Base-by-base conservation (phyloP, 2,329 filamentous ascomycete genomes). In the Nigrograna mackinnonii region DNA sequence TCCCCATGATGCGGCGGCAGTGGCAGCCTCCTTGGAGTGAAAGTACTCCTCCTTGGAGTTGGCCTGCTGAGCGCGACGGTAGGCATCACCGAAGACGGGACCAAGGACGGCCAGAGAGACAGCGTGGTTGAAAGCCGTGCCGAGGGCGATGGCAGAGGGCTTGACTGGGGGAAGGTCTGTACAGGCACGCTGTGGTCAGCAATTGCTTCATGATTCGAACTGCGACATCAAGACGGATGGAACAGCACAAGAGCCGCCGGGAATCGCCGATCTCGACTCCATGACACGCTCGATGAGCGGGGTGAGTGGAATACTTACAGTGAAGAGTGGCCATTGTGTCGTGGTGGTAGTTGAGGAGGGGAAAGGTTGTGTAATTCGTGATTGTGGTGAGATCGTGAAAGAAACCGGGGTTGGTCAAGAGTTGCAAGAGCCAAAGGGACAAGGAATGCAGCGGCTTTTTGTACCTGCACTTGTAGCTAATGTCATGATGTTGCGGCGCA, bases 41-140 rank as follows among this genome's bases (percentile, higher is more conserved):
- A 95, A 76, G 76, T 96, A 97, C 77, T 97, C 92, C 77, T 97
- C 91, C 79, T 94, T 95, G 66, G 86, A 89, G 83, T 95, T 92
- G 71, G 92, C 84, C 48, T 83, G 77, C 81, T 95, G 91, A 58
- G 92, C 91, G 60, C 89, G 87, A 76, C 91, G 86, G 82, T 96
- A 96, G 66, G 90, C 92, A 66, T 95, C 86, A 67, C 94, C 92
- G 70, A 97, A 96, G 73, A 97, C 76, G 51, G 92, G 92, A 46
- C 84, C 82, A 50, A 97, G 83, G 60, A 97, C 84, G 51, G 89
- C 91, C 53, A 89, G 85, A 66, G 94, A 94, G 63, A 90, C 80
- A 62, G 86, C 85, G 77, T 99, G 92, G 81, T 88, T 96, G 85
- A 96, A 99, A 72, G 91, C 77, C 51, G 91, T 94, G 75, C 94